Evolutionary conservation across 495 filamentous ascomycete genomes (phyloP), one percentile per base, ranked within the genome.

Genomic region (Friedmanniomyces endolithicus): DNA sequence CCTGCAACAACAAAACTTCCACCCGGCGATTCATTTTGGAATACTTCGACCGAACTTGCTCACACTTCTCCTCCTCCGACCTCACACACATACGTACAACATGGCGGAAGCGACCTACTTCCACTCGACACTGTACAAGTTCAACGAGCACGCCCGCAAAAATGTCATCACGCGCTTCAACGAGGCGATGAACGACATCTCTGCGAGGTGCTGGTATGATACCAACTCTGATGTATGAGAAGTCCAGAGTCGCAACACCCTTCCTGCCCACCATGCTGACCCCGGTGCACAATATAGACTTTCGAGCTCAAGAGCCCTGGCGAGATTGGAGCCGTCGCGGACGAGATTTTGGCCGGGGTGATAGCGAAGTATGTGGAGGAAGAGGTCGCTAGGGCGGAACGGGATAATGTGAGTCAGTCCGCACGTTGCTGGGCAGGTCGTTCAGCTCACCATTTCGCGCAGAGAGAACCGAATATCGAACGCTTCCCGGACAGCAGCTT

Each of bases 81-180:
- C 3, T 4, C 27, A 31, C 27, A 31, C 27, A 31, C 27, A 9
- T 9, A 31, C 44, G 2, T 6, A 2, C 8, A 27, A 11, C 44
- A 48, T 52, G 48, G 33, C 39, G n/a, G 53, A 57, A 11, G 54
- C 58, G 1, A 23, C 25, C 7, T 61, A 57, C 55, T 48, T 53
- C 44, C 58, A 61, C 45, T 27, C 41, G 23, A 48, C 54, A 0
- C 58, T 57, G 1, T 61, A 57, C 45, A 14, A 23, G 1, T 58
- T 61, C 43, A 41, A 49, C 27, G 39, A 23, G 16, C 48, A 25
- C 2, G 55, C 48, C 8, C n/a, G 50, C 16, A 33, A 49, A 1
- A 43, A 25, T 1, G 53, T 61, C 17, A 54, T 61, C 31, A 11
- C 6, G 11, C 24, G 31, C 9, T 58, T 61, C 44, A 29, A 58